Conservation (phyloP, 2,329 filamentous ascomycete species). For the Aureobasidium sp. region DNA sequence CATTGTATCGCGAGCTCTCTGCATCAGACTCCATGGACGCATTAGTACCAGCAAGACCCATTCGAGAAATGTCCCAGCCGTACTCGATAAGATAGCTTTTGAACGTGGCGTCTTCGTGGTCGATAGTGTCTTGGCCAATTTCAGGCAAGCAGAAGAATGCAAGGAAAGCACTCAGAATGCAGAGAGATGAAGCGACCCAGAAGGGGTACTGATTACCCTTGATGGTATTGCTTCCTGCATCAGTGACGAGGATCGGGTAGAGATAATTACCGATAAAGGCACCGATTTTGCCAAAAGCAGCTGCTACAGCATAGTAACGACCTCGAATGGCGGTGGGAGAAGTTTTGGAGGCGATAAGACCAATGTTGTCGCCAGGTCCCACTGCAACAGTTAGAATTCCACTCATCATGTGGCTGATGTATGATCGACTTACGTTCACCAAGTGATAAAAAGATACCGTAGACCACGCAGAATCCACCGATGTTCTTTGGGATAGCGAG, state of each 20-base stretch:
- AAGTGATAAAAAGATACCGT: slow-evolving; percentile 77
- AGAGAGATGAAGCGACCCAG: slow-evolving; percentile 79
- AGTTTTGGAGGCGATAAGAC: slow-evolving; percentile 86
- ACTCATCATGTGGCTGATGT: too few species aligned
- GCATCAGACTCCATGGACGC: neutral
- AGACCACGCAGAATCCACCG: slow-evolving; percentile 78
- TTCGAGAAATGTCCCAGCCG: slow-evolving; percentile 70
- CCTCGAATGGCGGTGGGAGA: slow-evolving; percentile 87
- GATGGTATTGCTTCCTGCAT: slow-evolving; percentile 58
- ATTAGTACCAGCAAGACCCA: slow-evolving; percentile 2
- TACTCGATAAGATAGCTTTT: slow-evolving; percentile 74
- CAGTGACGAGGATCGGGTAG: slow-evolving; percentile 52
- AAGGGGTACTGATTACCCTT: slow-evolving; percentile 81
- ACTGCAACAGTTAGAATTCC: slow-evolving; percentile 37
- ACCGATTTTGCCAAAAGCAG: slow-evolving; percentile 74
- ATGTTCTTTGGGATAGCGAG: slow-evolving; percentile 72
- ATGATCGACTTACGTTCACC: slow-evolving; percentile 66
- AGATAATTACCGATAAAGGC: slow-evolving; percentile 5
- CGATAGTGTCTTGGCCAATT: slow-evolving; percentile 83
- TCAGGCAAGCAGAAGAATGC: slow-evolving; percentile 74
- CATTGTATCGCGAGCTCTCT: neutral
- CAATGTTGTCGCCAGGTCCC: slow-evolving; percentile 75
- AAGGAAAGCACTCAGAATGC: slow-evolving; percentile 74
- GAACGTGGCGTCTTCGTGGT: slow-evolving; percentile 77
- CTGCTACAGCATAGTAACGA: slow-evolving; percentile 76